Percentiles rank a stretch among this genome's conserved stretches.
Conservation (phyloP, 2,329 filamentous ascomycete species). For the Paraconiothyrium sp. region DNA sequence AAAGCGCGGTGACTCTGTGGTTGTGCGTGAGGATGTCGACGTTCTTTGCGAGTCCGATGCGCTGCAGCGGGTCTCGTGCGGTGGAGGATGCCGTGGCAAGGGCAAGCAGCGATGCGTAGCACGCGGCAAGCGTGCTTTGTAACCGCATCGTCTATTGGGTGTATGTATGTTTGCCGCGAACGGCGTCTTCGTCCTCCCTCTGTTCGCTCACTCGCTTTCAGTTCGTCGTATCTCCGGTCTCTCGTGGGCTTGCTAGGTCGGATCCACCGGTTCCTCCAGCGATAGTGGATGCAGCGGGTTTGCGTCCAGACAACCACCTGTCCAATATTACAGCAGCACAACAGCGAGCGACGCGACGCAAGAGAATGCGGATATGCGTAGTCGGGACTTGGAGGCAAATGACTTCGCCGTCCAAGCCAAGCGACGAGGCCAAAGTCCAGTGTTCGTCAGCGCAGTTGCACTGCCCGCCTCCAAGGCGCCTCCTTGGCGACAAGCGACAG, state of each 20-base stretch:
- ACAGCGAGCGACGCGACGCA: slow-evolving; percentile 23
- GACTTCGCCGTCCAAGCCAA: slow-evolving; percentile 1
- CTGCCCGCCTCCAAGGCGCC: slow-evolving; percentile 24
- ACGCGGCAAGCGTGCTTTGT: slow-evolving; percentile 31
- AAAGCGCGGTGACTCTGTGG: slow-evolving; percentile 80
- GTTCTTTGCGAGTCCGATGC: slow-evolving; percentile 77
- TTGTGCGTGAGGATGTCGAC: slow-evolving; percentile 80
- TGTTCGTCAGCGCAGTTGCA: slow-evolving; percentile 5
- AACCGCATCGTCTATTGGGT: slow-evolving; percentile 42
- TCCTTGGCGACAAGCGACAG: slow-evolving; percentile 25
- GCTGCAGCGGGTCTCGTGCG: slow-evolving; percentile 76
- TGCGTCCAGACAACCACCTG: background rate
- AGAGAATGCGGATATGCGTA: background rate
- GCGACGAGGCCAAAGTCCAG: background rate
- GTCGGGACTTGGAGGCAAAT: background rate
- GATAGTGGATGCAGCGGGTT: background rate
- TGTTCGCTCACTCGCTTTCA: background rate
- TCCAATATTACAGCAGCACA: slow-evolving; percentile 9
- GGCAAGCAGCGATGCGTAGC: slow-evolving; percentile 34
- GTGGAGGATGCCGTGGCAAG: slow-evolving; percentile 42
- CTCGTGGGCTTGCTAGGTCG: background rate
- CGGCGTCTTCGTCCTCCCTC: background rate
- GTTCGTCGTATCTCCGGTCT: background rate
- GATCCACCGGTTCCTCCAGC: slow-evolving; percentile 1
- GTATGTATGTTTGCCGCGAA: background rate